Evolutionary conservation across 2,329 filamentous ascomycete genomes (phyloP).

Genomic region (Stachybotrys chlorohalonatus): DNA sequence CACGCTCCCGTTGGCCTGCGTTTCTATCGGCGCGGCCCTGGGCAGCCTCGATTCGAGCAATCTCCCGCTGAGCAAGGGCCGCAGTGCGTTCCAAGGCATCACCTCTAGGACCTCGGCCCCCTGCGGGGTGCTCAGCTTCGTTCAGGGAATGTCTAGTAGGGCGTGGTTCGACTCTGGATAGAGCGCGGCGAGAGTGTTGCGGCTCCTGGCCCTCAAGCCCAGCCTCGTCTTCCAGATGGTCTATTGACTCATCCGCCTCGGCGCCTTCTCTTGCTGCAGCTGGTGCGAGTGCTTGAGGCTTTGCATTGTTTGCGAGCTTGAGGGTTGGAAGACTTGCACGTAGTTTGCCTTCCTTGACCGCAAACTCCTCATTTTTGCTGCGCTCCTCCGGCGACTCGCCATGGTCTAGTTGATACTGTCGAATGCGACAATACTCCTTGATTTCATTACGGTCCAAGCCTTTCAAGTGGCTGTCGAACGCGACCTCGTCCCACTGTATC

Average conservation of each 20-base stretch:
- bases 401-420: conserved; percentile 47
- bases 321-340: conserved; percentile 23
- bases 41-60: conserved; percentile 40
- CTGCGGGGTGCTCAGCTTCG: conserved; percentile 11
- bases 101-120: conserved; percentile 13
- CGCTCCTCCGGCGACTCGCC: conserved; percentile 41
- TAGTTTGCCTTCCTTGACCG: conserved; percentile 40
- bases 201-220: conserved; percentile 27
- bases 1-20: conserved; percentile 31
- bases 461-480: conserved; percentile 47
- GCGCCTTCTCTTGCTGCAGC: conserved; percentile 5
- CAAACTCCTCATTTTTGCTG: conserved; percentile 39
- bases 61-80: conserved; percentile 39
- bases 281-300: conserved; percentile 11
- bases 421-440: conserved; percentile 55
- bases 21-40: conserved; percentile 43
- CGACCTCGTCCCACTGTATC: conserved; percentile 54
- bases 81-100: conserved; percentile 37
- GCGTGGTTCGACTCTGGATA: conserved; percentile 18
- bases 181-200: conserved; percentile 33
- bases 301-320: conserved; percentile 13
- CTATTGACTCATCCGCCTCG: conserved; percentile 1
- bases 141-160: conserved; percentile 16
- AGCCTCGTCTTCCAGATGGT: conserved; percentile 1
- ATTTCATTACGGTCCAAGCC: conserved; percentile 43